Evolutionary conservation across 2,329 filamentous ascomycete genomes (phyloP).

Genomic region (Pseudogymnoascus sp.): DNA sequence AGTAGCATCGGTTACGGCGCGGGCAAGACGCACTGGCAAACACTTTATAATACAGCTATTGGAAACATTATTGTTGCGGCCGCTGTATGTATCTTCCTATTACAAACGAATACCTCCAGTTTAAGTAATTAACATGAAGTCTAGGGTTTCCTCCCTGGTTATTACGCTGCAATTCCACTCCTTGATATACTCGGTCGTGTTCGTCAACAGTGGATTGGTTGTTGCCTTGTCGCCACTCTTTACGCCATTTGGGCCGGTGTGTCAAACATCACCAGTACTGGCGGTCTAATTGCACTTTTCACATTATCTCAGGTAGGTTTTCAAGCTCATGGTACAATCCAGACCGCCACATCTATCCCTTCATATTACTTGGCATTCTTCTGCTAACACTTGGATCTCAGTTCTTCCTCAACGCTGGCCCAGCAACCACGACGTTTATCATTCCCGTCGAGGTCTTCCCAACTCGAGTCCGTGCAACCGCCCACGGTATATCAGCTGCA

Average conservation of each 20-base stretch:
- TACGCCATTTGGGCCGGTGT: conserved; percentile 9
- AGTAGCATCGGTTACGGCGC: conserved; percentile 59
- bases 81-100: conserved; percentile 1
- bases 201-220: neutral
- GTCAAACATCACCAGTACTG: neutral
- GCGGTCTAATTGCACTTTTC: conserved; percentile 27
- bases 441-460: conserved; percentile 58
- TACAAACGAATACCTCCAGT: neutral
- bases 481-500: conserved; percentile 53
- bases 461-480: conserved; percentile 53
- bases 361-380: neutral
- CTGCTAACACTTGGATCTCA: conserved; percentile 26
- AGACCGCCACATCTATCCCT: neutral
- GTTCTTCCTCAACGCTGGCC: conserved; percentile 41
- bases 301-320: neutral
- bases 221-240: neutral
- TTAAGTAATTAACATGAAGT: neutral
- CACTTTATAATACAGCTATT: conserved; percentile 8
- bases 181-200: conserved; percentile 5
- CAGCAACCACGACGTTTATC: conserved; percentile 56
- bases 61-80: conserved; percentile 7
- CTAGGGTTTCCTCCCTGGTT: conserved; percentile 2
- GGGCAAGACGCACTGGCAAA: neutral
- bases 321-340: neutral
- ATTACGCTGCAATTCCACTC: neutral